These are phyloP conservation scores for Ceratocystis eucalypticola DNA, from an alignment of 2,329 filamentous ascomycete species.

Conservation along the genomic window DNA sequence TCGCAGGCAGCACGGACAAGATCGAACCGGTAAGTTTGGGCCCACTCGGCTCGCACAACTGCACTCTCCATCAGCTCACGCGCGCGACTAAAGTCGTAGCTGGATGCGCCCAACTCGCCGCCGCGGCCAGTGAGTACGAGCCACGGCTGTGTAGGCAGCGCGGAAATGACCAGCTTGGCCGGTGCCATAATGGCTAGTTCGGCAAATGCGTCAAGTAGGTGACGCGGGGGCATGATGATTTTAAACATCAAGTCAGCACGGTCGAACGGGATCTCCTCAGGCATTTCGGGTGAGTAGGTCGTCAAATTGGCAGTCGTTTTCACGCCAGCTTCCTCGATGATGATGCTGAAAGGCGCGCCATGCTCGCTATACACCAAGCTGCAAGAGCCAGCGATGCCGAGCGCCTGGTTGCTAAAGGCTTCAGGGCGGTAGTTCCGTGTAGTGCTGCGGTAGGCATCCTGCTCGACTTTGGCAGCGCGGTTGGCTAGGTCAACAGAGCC, in stretches of 20 bases:
- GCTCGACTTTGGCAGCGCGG: conserved; percentile 43
- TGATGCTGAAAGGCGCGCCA: conserved; percentile 69
- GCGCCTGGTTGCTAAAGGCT: conserved; percentile 69
- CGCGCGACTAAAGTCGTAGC: conserved; percentile 52
- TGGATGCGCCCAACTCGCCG: conserved; percentile 46
- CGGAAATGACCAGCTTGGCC: conserved; percentile 53
- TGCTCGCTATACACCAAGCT: conserved; percentile 62
- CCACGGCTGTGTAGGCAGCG: conserved; percentile 51
- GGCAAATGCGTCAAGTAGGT: conserved; percentile 56
- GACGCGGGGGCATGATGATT: conserved; percentile 77
- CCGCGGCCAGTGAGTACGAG: conserved; percentile 56
- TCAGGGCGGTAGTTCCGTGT: conserved; percentile 50
- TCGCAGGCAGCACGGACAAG: conserved; percentile 73
- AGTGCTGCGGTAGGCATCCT: conserved; percentile 48
- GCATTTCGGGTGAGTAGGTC: conserved; percentile 65
- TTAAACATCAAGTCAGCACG: conserved; percentile 71
- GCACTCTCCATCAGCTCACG: conserved; percentile 63
- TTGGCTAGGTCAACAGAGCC: conserved; percentile 60
- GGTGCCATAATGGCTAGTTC: conserved; percentile 62
- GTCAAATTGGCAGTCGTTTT: conserved; percentile 81
- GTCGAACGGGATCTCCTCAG: conserved; percentile 78
- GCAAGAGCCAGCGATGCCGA: conserved; percentile 77
- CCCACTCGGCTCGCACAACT: conserved; percentile 44
- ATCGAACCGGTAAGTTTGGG: conserved; percentile 73
- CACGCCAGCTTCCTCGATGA: conserved; percentile 73